phyloP scores from a whole-genome alignment of 1,284 basidiomycete genomes.

The Leccinum fallax region DNA sequence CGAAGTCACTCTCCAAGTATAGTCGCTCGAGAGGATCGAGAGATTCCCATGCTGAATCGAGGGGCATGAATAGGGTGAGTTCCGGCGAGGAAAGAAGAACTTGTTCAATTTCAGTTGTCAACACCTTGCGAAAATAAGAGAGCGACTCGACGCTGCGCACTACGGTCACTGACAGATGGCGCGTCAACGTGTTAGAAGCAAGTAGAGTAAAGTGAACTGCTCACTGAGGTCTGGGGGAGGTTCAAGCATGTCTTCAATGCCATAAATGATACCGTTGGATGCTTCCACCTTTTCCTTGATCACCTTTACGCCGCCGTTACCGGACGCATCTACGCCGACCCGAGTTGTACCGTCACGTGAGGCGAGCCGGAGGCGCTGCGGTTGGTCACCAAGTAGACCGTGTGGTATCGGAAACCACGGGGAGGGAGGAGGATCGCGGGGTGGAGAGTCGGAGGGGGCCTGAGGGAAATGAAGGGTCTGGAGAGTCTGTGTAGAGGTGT shows the following conservation, averaged over 20 bases:
- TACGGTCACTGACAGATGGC: conserved; percentile 35
- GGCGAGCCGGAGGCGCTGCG: conserved; percentile 78
- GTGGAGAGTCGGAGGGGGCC: conserved; percentile 53
- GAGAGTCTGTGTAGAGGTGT: conserved; percentile 45
- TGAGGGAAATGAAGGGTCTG: conserved; percentile 75
- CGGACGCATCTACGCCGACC: conserved; percentile 75
- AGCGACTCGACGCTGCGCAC: conserved; percentile 60
- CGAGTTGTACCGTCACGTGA: conserved; percentile 51
- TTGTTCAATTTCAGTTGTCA: conserved; percentile 57
- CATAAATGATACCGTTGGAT: conserved; percentile 79
- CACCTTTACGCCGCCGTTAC: conserved; percentile 65
- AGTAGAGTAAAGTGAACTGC: conserved; percentile 23
- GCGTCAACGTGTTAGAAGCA: conserved; percentile 3
- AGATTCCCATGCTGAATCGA: conserved; percentile 76
- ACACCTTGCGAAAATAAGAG: conserved; percentile 69
- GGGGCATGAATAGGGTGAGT: conserved; percentile 89
- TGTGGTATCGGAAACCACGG: conserved; percentile 86
- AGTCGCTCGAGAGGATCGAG: conserved; percentile 71
- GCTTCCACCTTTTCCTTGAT: conserved; percentile 59
- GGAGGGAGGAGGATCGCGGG: conserved; percentile 67
- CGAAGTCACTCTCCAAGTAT: conserved; percentile 87
- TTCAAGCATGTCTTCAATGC: conserved; percentile 75
- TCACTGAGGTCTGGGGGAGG: conserved; percentile 78
- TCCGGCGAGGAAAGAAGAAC: conserved; percentile 66
- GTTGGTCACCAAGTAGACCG: conserved; percentile 79